Percentiles rank a stretch among this genome's conserved stretches.
These are phyloP conservation scores for Caloboletus inedulis DNA, from an alignment of 1,284 basidiomycete species.

Conservation along the genomic window DNA sequence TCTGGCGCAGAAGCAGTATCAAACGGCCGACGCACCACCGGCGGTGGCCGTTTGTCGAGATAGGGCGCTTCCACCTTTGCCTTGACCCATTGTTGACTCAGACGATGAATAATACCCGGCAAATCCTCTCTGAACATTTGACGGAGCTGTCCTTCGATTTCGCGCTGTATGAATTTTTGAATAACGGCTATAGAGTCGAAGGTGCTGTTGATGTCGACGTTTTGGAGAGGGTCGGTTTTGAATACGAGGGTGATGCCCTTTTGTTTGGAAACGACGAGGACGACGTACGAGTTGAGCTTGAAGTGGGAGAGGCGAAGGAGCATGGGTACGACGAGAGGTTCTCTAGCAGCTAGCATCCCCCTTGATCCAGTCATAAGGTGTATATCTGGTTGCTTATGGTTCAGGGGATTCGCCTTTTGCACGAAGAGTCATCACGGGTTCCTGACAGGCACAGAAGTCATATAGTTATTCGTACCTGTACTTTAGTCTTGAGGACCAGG, in stretches of 20 bases:
- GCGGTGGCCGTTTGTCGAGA: conserved; percentile 48
- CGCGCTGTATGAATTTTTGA: conserved; percentile 92
- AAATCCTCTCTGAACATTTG: conserved; percentile 99
- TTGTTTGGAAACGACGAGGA: conserved; percentile 93
- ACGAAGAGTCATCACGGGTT: conserved; percentile 5
- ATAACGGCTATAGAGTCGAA: conserved; percentile 99
- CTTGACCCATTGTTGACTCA: conserved; percentile 93
- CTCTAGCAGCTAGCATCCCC: conserved; percentile 89
- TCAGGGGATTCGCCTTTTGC: conserved; percentile 87
- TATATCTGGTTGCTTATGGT: conserved; percentile 83
- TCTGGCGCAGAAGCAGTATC: conserved; percentile 30
- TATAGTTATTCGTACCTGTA: conserved; percentile 62
- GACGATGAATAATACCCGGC: conserved; percentile 93
- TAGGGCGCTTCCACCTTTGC: conserved; percentile 83
- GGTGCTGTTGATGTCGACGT: conserved; percentile 95
- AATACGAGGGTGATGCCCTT: conserved; percentile 99
- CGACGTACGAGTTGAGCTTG: conserved; percentile 92
- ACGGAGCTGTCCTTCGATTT: conserved; percentile 95
- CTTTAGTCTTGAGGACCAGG: conserved; percentile 93
- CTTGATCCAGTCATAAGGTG: conserved; percentile 70
- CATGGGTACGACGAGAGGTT: conserved; percentile 97
- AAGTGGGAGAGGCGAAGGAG: conserved; percentile 94
- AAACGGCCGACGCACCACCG: conserved; percentile 34
- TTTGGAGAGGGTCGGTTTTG: conserved; percentile 98
- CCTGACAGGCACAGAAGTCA: not conserved